phyloP scores from a whole-genome alignment of 179 eudicot species.

The Amaranthus tricolor region DNA sequence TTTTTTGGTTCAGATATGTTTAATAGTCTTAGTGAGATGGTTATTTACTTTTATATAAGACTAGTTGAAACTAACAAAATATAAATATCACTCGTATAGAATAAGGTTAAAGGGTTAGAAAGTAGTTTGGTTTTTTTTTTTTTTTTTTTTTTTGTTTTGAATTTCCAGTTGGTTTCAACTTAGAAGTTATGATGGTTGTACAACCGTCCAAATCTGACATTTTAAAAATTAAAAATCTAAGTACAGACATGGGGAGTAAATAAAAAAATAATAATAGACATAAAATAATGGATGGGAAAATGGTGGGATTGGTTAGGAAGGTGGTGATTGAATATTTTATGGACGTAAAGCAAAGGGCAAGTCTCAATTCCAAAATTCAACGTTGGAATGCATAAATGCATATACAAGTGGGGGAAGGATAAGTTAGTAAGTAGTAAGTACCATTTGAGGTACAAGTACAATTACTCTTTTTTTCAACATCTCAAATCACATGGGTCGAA shows the following conservation, averaged over 20 bases:
- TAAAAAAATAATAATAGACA: too few species aligned
- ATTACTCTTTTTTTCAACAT: not conserved
- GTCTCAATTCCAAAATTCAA: not conserved
- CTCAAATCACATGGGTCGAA: too few species aligned
- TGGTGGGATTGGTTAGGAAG: slow-evolving; percentile 8
- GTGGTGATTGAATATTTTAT: not conserved
- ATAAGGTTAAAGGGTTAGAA: not conserved
- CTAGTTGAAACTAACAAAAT: not conserved
- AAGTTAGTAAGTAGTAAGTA: not conserved
- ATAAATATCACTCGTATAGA: too few species aligned
- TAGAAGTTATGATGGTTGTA: not conserved
- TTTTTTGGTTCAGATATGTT: too few species aligned
- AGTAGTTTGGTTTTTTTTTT: not conserved
- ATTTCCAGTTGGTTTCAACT: not conserved
- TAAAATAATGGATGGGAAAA: not conserved
- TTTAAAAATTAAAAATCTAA: not conserved
- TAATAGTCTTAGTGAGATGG: too few species aligned
- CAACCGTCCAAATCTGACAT: not conserved
- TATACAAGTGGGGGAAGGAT: not conserved
- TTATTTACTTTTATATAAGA: too few species aligned
- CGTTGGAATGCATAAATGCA: slow-evolving; percentile 11
- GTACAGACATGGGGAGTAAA: not conserved
- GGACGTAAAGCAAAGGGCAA: not conserved
- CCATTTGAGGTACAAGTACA: not conserved
- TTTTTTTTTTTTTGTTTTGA: not conserved